phyloP scores from a whole-genome alignment of 352 stramenopile species.

The Phytophthora cactorum region DNA sequence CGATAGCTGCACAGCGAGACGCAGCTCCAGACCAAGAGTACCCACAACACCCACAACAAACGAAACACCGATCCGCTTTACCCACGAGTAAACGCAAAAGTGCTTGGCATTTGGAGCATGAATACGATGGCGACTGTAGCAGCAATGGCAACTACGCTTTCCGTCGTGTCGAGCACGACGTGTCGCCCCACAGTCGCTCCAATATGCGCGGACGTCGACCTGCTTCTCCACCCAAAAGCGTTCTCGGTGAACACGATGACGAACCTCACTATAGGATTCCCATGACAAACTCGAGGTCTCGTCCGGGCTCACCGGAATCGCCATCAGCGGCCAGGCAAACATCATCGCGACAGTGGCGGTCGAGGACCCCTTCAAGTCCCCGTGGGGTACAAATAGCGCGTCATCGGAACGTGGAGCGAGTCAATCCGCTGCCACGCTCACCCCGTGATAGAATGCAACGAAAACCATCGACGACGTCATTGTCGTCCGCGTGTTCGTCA shows the following conservation, averaged over 20 bases:
- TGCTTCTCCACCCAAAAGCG: constrained; percentile 3
- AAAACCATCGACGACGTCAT: constrained; percentile 45
- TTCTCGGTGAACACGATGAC: constrained; percentile 12
- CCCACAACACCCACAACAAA: constrained; percentile 4
- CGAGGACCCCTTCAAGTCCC: constrained; percentile 6
- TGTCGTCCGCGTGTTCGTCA: constrained; percentile 39
- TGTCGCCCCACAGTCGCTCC: constrained; percentile 1
- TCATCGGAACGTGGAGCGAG: constrained; percentile 11
- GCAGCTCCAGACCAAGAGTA: constrained; percentile 12
- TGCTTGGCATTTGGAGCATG: constrained; percentile 17
- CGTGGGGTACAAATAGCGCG: constrained; percentile 6
- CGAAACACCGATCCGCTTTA: constrained; percentile 8
- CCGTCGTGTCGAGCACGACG: constrained; percentile 5
- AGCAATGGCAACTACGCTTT: constrained; percentile 17
- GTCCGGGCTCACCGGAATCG: constrained; percentile 6
- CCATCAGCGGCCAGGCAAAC: constrained; percentile 14
- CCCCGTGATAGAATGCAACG: constrained; percentile 13
- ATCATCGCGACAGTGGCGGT: constrained; percentile 21
- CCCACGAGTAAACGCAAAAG: constrained; percentile 8
- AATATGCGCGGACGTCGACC: constrained; percentile 3
- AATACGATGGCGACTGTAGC: constrained; percentile 20
- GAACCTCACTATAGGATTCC: constrained; percentile 1
- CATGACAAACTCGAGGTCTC: constrained; percentile 9
- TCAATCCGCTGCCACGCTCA: constrained; percentile 10
- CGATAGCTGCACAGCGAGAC: constrained; percentile 39